Base-by-base conservation (phyloP, 108 stramenopile species). In the Fistulifera pelliculosa region DNA sequence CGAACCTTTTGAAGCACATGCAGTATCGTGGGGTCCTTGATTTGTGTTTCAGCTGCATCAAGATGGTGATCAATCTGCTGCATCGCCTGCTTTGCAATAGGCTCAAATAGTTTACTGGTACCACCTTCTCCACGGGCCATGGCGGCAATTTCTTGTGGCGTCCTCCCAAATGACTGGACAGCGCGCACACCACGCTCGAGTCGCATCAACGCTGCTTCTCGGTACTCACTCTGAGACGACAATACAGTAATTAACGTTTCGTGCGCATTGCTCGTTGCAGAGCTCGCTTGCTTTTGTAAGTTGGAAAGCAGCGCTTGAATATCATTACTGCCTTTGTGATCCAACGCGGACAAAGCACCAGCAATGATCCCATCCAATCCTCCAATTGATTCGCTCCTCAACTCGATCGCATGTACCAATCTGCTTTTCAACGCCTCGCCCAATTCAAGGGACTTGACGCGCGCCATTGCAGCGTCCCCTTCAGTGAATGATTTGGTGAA, bases 281-380 rank as follows among this genome's bases (percentile, higher is more conserved):
- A 56, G 11, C 74, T 63, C 7, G 90, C 90, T 16, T 58, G 63
- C 8, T 54, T 44, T 57, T 87, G 85, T 19, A 91, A 49, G 26
- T 64, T 61, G 2, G 70, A 60, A 40, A 92, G 60, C 52, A 87
- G 59, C 2, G 66, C 47, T 50, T 76, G 66, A 13, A 87, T 66
- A 12, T 70, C 51, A 44, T 76, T 71, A 18, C 68, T 76, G 40
- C 41, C 28, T 41, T 53, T 27, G 41, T 51, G 41, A 28, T 38
- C 52, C 15, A 85, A 43, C 1, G 62, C 64, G 22, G 70, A 68
- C 49, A 93, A 50, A 1, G 87, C 83, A 40, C 84, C 77, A 13
- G 92, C 92, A 66, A 93, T 93, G 31, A 93, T 89, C 5, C 81
- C 87, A 79, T 93, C 92, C 54, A 93, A 69, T 16, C 92, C 92